A percentile compares a stretch with the other conserved stretches of the same genome.
Conservation (phyloP, 257 asterid species). For the Solanum infundibuliforme region DNA sequence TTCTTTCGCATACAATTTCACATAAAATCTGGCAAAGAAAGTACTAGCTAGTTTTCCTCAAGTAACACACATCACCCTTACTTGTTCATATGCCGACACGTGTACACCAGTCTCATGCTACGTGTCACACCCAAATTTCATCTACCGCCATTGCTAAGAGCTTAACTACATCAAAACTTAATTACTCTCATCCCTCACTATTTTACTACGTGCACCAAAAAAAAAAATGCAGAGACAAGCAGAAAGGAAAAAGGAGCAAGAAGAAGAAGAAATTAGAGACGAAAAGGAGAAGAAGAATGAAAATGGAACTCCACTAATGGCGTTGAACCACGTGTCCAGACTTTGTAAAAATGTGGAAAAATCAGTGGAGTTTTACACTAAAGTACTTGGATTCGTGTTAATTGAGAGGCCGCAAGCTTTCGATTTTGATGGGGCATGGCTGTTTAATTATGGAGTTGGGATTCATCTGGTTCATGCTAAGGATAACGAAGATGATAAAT, state of each 20-base stretch:
- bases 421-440: conserved; percentile 73
- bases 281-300: neutral
- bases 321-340: conserved; percentile 64
- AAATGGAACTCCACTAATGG: conserved; percentile 35
- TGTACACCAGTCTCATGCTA: neutral
- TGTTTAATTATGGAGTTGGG: conserved; percentile 79
- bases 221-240: conserved; percentile 16
- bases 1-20: neutral
- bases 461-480: conserved; percentile 48
- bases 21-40: neutral
- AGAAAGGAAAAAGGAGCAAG: neutral
- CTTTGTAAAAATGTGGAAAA: conserved; percentile 44
- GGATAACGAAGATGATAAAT: conserved; percentile 19
- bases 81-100: neutral
- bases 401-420: conserved; percentile 52
- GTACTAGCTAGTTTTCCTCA: neutral
- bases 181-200: neutral
- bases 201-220: neutral
- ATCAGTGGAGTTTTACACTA: conserved; percentile 49
- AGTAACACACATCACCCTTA: neutral
- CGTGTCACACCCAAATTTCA: neutral
- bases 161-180: neutral
- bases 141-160: neutral
- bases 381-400: conserved; percentile 48
- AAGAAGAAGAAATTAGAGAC: neutral